phyloP scores from a whole-genome alignment of 2,329 filamentous ascomycete species.

The Endothia cerciana region DNA sequence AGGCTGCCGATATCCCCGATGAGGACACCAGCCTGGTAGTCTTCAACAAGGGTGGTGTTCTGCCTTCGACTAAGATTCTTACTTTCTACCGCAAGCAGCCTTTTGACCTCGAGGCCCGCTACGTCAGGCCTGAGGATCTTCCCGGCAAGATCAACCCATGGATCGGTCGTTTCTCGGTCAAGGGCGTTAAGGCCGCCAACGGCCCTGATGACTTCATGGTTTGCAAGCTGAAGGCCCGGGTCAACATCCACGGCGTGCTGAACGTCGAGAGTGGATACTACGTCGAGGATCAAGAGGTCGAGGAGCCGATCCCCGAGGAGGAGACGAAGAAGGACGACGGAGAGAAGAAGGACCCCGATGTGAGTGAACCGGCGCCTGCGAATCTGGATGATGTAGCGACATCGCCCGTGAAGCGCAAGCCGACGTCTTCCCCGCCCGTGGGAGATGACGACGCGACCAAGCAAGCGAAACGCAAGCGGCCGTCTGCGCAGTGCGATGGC shows the following conservation, averaged over 20 bases:
- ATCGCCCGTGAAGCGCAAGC: constrained; percentile 22
- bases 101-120: constrained; percentile 94
- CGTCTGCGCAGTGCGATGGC: constrained; percentile 2
- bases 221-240: constrained; percentile 97
- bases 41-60: constrained; percentile 94
- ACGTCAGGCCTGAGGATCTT: constrained; percentile 82
- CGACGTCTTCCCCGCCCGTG: constrained; percentile 16
- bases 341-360: constrained; percentile 71
- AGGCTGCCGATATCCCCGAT: constrained; percentile 96
- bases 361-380: constrained; percentile 54
- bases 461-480: constrained; percentile 24
- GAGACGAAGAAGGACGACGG: constrained; percentile 48
- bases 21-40: constrained; percentile 97
- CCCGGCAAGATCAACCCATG: constrained; percentile 91
- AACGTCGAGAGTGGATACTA: constrained; percentile 98
- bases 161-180: constrained; percentile 97
- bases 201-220: constrained; percentile 98
- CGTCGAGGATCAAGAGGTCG: constrained; percentile 95
- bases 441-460: constrained; percentile 13
- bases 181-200: constrained; percentile 87
- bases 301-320: constrained; percentile 85
- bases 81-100: constrained; percentile 99
- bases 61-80: constrained; percentile 98
- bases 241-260: constrained; percentile 94
- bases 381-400: constrained; percentile 7